Evolutionary conservation across 257 asterid genomes (phyloP).

Genomic region (Jacaranda copaia): DNA sequence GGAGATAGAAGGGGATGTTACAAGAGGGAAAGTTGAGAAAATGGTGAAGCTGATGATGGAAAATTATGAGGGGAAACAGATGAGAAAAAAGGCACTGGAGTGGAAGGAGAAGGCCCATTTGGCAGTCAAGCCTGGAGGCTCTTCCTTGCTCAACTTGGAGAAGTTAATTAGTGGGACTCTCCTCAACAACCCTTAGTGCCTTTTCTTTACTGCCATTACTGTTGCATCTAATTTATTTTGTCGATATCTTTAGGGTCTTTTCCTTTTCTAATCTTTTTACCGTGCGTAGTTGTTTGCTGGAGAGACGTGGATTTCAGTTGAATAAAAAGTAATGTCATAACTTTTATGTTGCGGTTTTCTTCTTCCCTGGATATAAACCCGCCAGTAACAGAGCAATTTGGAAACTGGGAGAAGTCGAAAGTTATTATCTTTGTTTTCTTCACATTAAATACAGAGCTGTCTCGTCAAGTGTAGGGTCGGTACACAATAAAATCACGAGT

Average conservation of each 20-base stretch:
- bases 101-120: conserved; percentile 42
- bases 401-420: too few species aligned
- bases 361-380: too few species aligned
- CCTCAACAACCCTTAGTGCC: not conserved
- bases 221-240: not conserved
- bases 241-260: not conserved
- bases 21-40: conserved; percentile 39
- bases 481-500: too few species aligned
- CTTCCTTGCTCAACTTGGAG: conserved; percentile 40
- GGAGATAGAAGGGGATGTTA: conserved; percentile 46
- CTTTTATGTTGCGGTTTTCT: too few species aligned
- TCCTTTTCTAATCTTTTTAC: not conserved
- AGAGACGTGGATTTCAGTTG: too few species aligned
- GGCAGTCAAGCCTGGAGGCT: conserved; percentile 38
- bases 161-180: conserved; percentile 29
- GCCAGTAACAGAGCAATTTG: too few species aligned
- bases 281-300: not conserved
- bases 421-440: too few species aligned
- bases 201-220: not conserved
- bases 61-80: conserved; percentile 44
- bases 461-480: too few species aligned
- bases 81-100: conserved; percentile 48
- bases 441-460: too few species aligned
- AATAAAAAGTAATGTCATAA: too few species aligned
- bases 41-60: conserved; percentile 51